A percentile compares a stretch with the other conserved stretches of the same genome.
phyloP scores from a whole-genome alignment of 108 stramenopile species.

The Chaetoceros tenuissimus region DNA sequence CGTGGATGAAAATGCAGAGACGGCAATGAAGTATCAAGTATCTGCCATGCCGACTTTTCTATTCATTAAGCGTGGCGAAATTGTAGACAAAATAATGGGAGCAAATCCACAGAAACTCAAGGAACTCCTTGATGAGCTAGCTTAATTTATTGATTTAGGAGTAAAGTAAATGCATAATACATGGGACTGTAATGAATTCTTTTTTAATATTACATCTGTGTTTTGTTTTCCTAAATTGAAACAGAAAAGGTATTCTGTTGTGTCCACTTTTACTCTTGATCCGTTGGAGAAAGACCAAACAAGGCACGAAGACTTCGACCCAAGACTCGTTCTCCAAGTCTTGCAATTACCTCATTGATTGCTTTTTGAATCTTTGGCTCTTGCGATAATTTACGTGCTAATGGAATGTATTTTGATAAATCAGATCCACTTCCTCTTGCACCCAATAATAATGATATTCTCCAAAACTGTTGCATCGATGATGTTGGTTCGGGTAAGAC shows the following conservation, averaged over 20 bases:
- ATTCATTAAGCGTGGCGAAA: slow-evolving; percentile 78
- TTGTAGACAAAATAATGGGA: slow-evolving; percentile 76
- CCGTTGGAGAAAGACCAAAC: slow-evolving; percentile 63
- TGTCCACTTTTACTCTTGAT: not conserved
- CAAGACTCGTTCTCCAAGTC: slow-evolving; percentile 55
- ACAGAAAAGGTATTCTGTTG: no score
- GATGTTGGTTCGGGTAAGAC: slow-evolving; percentile 59
- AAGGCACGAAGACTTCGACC: slow-evolving; percentile 61
- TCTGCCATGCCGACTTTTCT: slow-evolving; percentile 89
- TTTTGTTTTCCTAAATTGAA: not conserved
- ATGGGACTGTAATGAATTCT: not conserved
- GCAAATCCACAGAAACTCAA: slow-evolving; percentile 50
- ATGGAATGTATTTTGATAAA: slow-evolving; percentile 46
- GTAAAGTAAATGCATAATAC: not conserved
- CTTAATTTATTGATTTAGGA: not conserved
- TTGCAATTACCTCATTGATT: slow-evolving; percentile 60
- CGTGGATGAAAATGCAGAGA: slow-evolving; percentile 82
- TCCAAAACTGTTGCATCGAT: slow-evolving; percentile 53
- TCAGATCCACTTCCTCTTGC: slow-evolving; percentile 16
- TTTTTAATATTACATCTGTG: not conserved
- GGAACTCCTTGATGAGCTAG: slow-evolving; percentile 34
- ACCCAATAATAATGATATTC: slow-evolving; percentile 45
- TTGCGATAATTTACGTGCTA: slow-evolving; percentile 59
- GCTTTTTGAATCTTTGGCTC: slow-evolving; percentile 61
- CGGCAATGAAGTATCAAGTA: slow-evolving; percentile 73